These are phyloP conservation scores for Phytophthora hibernalis DNA, from an alignment of 352 stramenopile genomes.

Conservation along the genomic window DNA sequence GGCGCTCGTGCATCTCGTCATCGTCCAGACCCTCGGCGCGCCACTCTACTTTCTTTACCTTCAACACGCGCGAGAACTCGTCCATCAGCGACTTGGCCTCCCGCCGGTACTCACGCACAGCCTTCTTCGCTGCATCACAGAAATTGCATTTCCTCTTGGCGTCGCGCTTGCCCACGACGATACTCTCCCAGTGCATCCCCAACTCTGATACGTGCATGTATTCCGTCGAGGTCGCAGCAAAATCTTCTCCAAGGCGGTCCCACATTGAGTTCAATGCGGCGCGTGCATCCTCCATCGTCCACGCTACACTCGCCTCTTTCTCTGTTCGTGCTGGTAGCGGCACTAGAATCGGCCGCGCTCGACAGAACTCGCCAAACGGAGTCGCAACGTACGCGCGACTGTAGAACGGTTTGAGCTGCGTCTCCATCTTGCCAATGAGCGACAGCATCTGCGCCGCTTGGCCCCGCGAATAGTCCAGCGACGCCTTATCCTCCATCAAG, in stretches of 20 bases:
- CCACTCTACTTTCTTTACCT: slow-evolving; percentile 45
- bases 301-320: slow-evolving; percentile 7
- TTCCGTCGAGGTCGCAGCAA: slow-evolving; percentile 28
- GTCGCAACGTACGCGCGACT: slow-evolving; percentile 32
- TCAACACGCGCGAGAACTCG: slow-evolving; percentile 49
- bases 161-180: slow-evolving; percentile 26
- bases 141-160: slow-evolving; percentile 44
- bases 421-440: slow-evolving; percentile 37
- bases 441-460: slow-evolving; percentile 44
- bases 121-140: slow-evolving; percentile 42
- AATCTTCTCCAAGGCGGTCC: slow-evolving; percentile 48
- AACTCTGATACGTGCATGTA: slow-evolving; percentile 60
- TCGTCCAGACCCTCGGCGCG: slow-evolving; percentile 46
- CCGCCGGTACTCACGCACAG: slow-evolving; percentile 49
- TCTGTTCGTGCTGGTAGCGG: slow-evolving; percentile 21
- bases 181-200: slow-evolving; percentile 64
- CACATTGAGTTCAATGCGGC: slow-evolving; percentile 33
- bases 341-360: slow-evolving; percentile 38
- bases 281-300: slow-evolving; percentile 40
- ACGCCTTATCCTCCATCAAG: slow-evolving; percentile 35
- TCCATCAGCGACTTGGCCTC: slow-evolving; percentile 47
- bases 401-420: slow-evolving; percentile 34
- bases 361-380: slow-evolving; percentile 44
- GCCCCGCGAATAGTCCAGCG: slow-evolving; percentile 20
- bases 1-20: slow-evolving; percentile 58